These are phyloP conservation scores for Dryas alaskensis DNA, from an alignment of 306 rosid species.

Conservation along the genomic window DNA sequence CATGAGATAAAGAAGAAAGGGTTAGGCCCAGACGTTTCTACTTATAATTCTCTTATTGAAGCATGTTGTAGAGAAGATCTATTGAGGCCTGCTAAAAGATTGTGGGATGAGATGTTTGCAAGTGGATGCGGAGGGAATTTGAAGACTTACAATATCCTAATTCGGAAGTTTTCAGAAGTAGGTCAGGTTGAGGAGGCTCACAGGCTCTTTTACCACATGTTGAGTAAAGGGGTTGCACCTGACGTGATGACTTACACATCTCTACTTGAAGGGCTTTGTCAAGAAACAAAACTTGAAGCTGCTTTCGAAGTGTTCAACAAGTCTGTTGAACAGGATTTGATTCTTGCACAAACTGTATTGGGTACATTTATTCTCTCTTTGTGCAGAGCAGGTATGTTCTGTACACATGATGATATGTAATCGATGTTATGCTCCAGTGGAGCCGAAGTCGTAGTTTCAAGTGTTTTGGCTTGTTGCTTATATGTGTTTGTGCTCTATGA, in stretches of 20 bases:
- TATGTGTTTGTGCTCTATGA: constrained; percentile 21
- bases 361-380: constrained; percentile 44
- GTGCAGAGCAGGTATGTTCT: constrained; percentile 61
- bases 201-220: constrained; percentile 65
- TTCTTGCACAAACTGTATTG: constrained; percentile 54
- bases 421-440: neutral
- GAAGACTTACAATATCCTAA: constrained; percentile 71
- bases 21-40: constrained; percentile 47
- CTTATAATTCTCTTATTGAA: constrained; percentile 76
- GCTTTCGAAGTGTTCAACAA: constrained; percentile 66
- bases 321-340: constrained; percentile 51
- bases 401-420: constrained; percentile 9
- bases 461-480: constrained; percentile 17
- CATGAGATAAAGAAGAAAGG: constrained; percentile 84
- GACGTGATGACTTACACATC: constrained; percentile 55
- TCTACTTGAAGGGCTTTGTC: constrained; percentile 76
- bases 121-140: constrained; percentile 68
- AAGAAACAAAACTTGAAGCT: constrained; percentile 52
- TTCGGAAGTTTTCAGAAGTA: constrained; percentile 59
- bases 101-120: constrained; percentile 98
- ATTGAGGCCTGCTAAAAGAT: constrained; percentile 76
- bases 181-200: constrained; percentile 75
- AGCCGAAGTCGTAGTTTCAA: neutral
- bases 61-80: constrained; percentile 84
- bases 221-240: constrained; percentile 56